phyloP scores from a whole-genome alignment of 225 moss, liverwort and hornwort genomes.

The Physcomitrellopsis africana region DNA sequence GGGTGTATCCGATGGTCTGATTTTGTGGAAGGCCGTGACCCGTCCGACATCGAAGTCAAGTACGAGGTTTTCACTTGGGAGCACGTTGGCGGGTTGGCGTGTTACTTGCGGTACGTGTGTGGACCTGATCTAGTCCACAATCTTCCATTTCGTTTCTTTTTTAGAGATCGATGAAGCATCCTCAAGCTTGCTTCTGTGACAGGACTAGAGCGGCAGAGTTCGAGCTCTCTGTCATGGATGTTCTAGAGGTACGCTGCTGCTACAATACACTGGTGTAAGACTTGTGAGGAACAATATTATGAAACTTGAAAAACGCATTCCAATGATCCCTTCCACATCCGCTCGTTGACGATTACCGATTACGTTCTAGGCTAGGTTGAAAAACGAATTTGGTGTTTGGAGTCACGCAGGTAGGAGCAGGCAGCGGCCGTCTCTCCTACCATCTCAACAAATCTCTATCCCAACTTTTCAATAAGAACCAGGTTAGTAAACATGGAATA shows the following conservation, averaged over 20 bases:
- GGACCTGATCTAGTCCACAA: not conserved
- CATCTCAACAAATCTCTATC: slow-evolving; percentile 57
- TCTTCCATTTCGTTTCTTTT: not conserved
- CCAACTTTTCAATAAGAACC: slow-evolving; percentile 38
- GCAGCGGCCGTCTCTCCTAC: slow-evolving; percentile 63
- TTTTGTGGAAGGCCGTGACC: slow-evolving; percentile 66
- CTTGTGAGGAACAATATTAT: slow-evolving; percentile 5
- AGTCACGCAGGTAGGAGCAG: slow-evolving; percentile 74
- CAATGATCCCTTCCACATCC: not conserved
- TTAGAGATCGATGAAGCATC: not conserved
- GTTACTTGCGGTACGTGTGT: slow-evolving; percentile 60
- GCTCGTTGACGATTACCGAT: not conserved
- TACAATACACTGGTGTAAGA: slow-evolving; percentile 3
- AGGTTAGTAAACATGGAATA: slow-evolving; percentile 32
- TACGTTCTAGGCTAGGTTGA: not conserved
- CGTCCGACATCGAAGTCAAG: slow-evolving; percentile 60
- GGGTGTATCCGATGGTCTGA: slow-evolving; percentile 68
- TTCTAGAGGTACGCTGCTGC: slow-evolving; percentile 65
- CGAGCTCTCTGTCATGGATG: slow-evolving; percentile 62
- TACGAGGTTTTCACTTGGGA: slow-evolving; percentile 89
- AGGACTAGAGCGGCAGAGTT: slow-evolving; percentile 65
- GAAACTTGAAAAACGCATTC: slow-evolving; percentile 5
- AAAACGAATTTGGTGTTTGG: slow-evolving; percentile 12
- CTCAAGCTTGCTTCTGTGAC: slow-evolving; percentile 39
- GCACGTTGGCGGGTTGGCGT: slow-evolving; percentile 70